Base-by-base conservation (phyloP, 2,329 filamentous ascomycete species). In the Xylaria sp. region DNA sequence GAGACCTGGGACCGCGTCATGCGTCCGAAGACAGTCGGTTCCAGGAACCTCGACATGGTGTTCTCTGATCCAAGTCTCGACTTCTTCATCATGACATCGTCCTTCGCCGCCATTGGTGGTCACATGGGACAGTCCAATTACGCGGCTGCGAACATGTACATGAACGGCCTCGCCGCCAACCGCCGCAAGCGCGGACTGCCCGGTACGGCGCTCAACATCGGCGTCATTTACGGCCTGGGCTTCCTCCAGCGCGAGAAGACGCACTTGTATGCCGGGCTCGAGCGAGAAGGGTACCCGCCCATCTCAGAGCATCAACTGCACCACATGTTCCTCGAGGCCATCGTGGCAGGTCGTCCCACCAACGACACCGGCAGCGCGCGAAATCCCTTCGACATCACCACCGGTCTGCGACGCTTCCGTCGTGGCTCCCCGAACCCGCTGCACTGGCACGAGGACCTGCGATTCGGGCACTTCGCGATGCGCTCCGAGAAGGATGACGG, bases 251-350 rank as follows among this genome's bases (percentile, higher is more conserved):
- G 82, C 18, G 81, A 84, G 72, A 80, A 80, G 71, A 76, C 76
- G 0, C 71, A 80, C 12, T 71, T 84, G 2, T 84, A 84, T 66
- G 71, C 72, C 0, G 80, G 81, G 1, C 78, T 84, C 0, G 81
- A 82, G 76, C 75, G 81, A 3, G 82, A 84, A 13, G 82, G 82
- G 6, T 84, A 84, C 65, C 82, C 81, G 63, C 82, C 82, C 44
- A 80, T 87, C 13, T 85, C 85, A 2, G 86, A 88, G 74, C 78
- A 80, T 2, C 84, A 87, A 63, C 74, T 87, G 18, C 84, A 87
- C 70, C 82, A 85, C 70, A 82, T 85, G 78, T 85, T 88, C 68
- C 79, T 86, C 9, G 85, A 88, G 73, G 84, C 85, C 5, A 82
- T 88, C 32, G 74, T 79, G 0, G 80, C 81, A 0, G 84, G 85